A percentile compares a stretch with the other conserved stretches of the same genome.
phyloP scores from a whole-genome alignment of 495 filamentous ascomycete species.

The Aspergillus funiculosus region DNA sequence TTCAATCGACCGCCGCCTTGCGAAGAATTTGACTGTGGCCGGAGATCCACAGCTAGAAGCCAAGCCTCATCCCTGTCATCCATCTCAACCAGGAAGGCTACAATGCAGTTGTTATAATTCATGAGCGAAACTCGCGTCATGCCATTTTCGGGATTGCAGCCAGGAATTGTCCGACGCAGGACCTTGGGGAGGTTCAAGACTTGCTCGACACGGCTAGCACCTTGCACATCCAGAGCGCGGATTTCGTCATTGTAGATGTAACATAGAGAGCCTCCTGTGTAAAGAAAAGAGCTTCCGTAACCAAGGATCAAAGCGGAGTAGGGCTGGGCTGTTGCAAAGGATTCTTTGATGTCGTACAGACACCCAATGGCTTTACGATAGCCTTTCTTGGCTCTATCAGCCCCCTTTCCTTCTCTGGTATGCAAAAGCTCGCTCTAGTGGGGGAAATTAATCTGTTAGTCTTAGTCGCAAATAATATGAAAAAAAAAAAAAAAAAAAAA shows the following conservation, averaged over 20 bases:
- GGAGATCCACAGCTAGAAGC: constrained; percentile 57
- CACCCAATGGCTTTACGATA: constrained; percentile 54
- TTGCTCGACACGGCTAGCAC: constrained; percentile 45
- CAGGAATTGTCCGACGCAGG: constrained; percentile 31
- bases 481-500: constrained; percentile 1
- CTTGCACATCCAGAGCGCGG: constrained; percentile 59
- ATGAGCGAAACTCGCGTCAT: constrained; percentile 52
- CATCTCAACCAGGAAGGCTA: constrained; percentile 48
- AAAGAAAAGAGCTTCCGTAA: constrained; percentile 56
- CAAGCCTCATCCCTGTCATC: constrained; percentile 34
- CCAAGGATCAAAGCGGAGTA: constrained; percentile 56
- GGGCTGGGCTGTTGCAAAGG: constrained; percentile 56
- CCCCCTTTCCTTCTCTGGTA: constrained; percentile 53
- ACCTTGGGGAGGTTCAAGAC: constrained; percentile 52
- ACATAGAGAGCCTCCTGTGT: constrained; percentile 56
- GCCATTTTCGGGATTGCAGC: constrained; percentile 21
- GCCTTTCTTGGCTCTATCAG: constrained; percentile 36
- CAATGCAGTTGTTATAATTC: constrained; percentile 55
- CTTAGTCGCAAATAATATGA: neutral
- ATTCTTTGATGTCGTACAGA: constrained; percentile 54
- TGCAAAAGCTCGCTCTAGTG: constrained; percentile 48
- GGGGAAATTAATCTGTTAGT: constrained; percentile 12
- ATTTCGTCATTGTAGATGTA: constrained; percentile 53
- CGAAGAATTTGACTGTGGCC: constrained; percentile 10
- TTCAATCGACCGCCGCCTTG: constrained; percentile 36